Evolutionary conservation across 2,329 filamentous ascomycete genomes (phyloP), one percentile per base, ranked within the genome.

Genomic region (Fusarium bactridioides): DNA sequence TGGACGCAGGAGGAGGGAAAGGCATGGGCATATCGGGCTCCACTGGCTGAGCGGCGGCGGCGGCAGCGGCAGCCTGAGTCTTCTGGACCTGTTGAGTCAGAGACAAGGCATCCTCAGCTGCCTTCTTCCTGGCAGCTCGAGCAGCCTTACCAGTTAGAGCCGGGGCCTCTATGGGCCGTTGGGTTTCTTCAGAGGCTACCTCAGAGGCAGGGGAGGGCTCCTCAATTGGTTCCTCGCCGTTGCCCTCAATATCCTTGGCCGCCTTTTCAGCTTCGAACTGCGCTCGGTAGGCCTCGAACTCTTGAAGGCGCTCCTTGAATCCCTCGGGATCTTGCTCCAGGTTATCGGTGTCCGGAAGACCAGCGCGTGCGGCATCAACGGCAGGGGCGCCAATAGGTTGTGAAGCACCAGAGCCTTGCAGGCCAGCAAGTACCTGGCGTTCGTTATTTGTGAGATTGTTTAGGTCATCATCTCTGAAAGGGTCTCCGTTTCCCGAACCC

Each of bases 41-140:
- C 12, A 86, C 84, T 19, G 88, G 88, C 59, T 90, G 86, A 31
- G 75, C 76, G 23, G 68, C 70, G 7, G 70, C 70, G 1, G 75
- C 75, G 4, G 74, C 84, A 16, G 83, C 84, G 43, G 84, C 84
- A 44, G 85, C 85, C 74, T 87, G 86, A 38, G 94, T 91, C 82
- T 94, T 93, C 81, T 95, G 93, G 1, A 96, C 93, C 81, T 95
- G 93, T 80, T 97, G 91, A 9, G 93, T 94, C 61, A 97, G 84
- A 51, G 93, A 94, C 19, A 95, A 86, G 25, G 75, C 75, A 16
- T 82, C 81, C 51, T 82, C 81, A 5, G 67, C 69, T 23, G 69
- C 71, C 77, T 80, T 82, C 71, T 79, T 81, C 75, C 76, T 81
- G 10, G 78, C 75, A 12, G 69, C 71, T 50, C 79, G 77, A 21